Conservation (phyloP, 1,284 basidiomycete species). For the Cryptococcus sp. region DNA sequence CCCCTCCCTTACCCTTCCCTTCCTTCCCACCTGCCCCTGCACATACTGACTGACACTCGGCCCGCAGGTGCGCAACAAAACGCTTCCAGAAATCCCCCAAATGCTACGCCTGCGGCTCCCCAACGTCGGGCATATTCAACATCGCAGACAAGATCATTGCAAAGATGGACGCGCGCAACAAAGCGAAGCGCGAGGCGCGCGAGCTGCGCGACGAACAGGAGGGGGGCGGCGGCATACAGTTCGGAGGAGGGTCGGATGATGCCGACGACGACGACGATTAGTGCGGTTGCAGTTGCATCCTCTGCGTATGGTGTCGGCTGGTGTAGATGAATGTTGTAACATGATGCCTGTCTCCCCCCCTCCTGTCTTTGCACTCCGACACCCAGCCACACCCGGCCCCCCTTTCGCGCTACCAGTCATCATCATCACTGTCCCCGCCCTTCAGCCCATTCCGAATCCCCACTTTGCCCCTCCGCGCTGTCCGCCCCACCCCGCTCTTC, state of each 20-base stretch:
- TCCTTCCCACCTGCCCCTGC: neutral
- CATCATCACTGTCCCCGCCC: constrained; percentile 19
- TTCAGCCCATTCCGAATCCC: constrained; percentile 44
- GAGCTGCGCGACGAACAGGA: constrained; percentile 31
- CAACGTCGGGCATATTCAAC: constrained; percentile 82
- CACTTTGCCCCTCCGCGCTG: constrained; percentile 33
- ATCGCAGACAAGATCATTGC: constrained; percentile 50
- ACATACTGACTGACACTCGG: neutral
- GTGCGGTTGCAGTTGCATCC: neutral
- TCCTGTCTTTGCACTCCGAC: neutral
- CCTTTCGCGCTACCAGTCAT: constrained; percentile 16
- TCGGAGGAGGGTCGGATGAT: constrained; percentile 26
- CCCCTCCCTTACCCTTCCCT: neutral
- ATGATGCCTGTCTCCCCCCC: neutral
- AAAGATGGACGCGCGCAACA: constrained; percentile 47
- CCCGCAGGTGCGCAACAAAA: constrained; percentile 74
- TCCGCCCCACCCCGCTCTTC: constrained; percentile 6
- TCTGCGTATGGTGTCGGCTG: neutral
- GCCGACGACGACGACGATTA: constrained; percentile 17
- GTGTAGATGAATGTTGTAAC: neutral
- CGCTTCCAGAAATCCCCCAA: constrained; percentile 91
- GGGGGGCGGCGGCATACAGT: constrained; percentile 36
- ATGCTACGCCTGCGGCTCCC: constrained; percentile 88
- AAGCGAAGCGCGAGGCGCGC: constrained; percentile 38
- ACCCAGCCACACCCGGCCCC: neutral